These are phyloP conservation scores for Coniochaeta sp. DNA, from an alignment of 2,329 filamentous ascomycete genomes.

Conservation along the genomic window DNA sequence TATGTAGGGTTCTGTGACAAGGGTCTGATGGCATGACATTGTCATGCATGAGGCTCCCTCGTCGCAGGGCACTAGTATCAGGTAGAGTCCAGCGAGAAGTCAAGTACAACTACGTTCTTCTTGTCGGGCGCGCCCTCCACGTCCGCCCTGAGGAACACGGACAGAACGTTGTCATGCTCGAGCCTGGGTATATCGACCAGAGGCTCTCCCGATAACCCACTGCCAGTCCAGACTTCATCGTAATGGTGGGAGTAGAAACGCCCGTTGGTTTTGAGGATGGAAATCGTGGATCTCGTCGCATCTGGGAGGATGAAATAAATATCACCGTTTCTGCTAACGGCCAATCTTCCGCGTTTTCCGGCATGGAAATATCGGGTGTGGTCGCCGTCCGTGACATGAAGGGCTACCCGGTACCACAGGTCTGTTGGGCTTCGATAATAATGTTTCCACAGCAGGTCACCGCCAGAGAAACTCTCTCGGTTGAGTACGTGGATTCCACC, in stretches of 20 bases:
- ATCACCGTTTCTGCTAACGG: conserved; percentile 24
- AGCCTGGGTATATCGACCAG: conserved; percentile 29
- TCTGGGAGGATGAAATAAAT: conserved; percentile 30
- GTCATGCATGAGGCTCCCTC: too few species aligned
- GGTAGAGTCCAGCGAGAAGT: conserved; percentile 26
- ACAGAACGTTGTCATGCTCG: conserved; percentile 26
- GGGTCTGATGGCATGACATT: too few species aligned
- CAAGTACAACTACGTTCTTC: conserved; percentile 26
- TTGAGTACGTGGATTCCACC: conserved; percentile 43
- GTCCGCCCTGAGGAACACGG: conserved; percentile 23
- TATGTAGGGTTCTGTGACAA: background rate
- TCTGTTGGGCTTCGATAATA: conserved; percentile 26
- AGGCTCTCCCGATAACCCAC: conserved; percentile 29
- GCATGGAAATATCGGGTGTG: too few species aligned
- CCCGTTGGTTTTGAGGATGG: conserved; percentile 23
- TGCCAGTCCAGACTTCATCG: conserved; percentile 27
- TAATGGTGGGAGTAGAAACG: conserved; percentile 22
- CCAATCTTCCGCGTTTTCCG: conserved; percentile 29
- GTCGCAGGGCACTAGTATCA: too few species aligned
- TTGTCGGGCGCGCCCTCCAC: conserved; percentile 5
- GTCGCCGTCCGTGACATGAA: conserved; percentile 22
- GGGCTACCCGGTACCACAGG: conserved; percentile 23
- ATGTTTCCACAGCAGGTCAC: conserved; percentile 27
- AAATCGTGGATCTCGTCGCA: conserved; percentile 18
- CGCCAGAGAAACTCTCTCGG: conserved; percentile 29